These are phyloP conservation scores for Liquidambar formosana DNA, from an alignment of 164 flowering plant genomes.

Conservation along the genomic window DNA sequence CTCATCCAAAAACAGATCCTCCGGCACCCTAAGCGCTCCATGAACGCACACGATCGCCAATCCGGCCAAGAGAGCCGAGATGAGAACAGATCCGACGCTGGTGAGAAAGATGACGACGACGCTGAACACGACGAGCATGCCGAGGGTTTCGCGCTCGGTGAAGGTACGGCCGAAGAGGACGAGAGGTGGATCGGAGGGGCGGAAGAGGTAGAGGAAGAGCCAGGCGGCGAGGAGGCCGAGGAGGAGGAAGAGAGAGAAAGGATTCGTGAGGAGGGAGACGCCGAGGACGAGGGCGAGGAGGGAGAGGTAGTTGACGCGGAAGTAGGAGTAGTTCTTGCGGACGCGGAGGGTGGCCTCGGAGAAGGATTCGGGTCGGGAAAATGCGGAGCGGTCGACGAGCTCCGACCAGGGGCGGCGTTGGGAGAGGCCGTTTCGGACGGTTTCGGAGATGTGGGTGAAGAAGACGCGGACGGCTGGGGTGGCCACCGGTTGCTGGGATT, in stretches of 20 bases:
- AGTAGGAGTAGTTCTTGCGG: slow-evolving; percentile 76
- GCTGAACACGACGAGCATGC: slow-evolving; percentile 38
- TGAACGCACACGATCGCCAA: slow-evolving; percentile 56
- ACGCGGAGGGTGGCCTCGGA: slow-evolving; percentile 72
- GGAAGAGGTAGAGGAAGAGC: slow-evolving; percentile 78
- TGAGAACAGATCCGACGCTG: slow-evolving; percentile 69
- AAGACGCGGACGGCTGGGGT: slow-evolving; percentile 71
- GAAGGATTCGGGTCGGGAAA: slow-evolving; percentile 64
- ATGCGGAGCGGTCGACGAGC: slow-evolving; percentile 64
- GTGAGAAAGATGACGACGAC: slow-evolving; percentile 69
- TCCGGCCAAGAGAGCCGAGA: slow-evolving; percentile 66
- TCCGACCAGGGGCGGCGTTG: slow-evolving; percentile 82
- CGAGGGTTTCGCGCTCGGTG: slow-evolving; percentile 65
- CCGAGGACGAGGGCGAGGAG: slow-evolving; percentile 47
- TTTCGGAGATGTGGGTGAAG: slow-evolving; percentile 48
- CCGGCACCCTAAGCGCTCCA: slow-evolving; percentile 75
- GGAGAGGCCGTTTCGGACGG: slow-evolving; percentile 51
- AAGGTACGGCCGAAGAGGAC: slow-evolving; percentile 60
- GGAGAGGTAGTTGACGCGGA: slow-evolving; percentile 68
- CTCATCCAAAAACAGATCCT: slow-evolving; percentile 80
- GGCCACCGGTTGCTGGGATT: slow-evolving; percentile 42
- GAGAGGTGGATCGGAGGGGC: slow-evolving; percentile 74
- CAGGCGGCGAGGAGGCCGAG: slow-evolving; percentile 57
- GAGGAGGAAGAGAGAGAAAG: slow-evolving; percentile 66
- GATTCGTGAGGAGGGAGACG: slow-evolving; percentile 65